A percentile compares a stretch with the other conserved stretches of the same genome.
phyloP scores from a whole-genome alignment of 257 asterid genomes.

The Mentha longifolia region DNA sequence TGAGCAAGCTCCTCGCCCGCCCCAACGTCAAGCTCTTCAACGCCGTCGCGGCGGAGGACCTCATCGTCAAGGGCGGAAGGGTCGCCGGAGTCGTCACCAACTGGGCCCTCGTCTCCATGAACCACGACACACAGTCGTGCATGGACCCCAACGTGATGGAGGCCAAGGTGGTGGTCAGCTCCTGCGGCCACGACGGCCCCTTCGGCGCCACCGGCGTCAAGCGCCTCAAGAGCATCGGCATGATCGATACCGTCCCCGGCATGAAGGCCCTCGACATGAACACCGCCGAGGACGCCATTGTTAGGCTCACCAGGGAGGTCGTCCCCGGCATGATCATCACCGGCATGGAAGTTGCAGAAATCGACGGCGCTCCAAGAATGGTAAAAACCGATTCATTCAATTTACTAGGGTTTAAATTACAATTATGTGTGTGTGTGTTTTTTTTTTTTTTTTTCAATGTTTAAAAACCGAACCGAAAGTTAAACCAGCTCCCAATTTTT shows the following conservation, averaged over 20 bases:
- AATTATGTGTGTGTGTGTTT: too few relatives aligned
- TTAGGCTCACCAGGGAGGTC: slow-evolving; percentile 77
- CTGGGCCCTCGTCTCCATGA: slow-evolving; percentile 91
- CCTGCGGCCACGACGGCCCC: slow-evolving; percentile 97
- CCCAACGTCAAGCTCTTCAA: slow-evolving; percentile 92
- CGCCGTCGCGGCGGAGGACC: slow-evolving; percentile 93
- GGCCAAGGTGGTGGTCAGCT: slow-evolving; percentile 84
- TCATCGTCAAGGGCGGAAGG: slow-evolving; percentile 74
- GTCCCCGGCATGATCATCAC: slow-evolving; percentile 97
- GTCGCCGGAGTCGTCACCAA: slow-evolving; percentile 91
- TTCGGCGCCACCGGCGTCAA: slow-evolving; percentile 96
- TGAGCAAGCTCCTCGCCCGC: slow-evolving; percentile 83
- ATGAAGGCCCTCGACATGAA: slow-evolving; percentile 98
- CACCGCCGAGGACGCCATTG: slow-evolving; percentile 91
- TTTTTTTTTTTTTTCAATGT: too few relatives aligned
- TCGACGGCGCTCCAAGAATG: slow-evolving; percentile 95
- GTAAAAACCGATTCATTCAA: slow-evolving; percentile 35
- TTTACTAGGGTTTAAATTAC: background rate
- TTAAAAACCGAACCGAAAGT: too few relatives aligned
- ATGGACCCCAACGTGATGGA: slow-evolving; percentile 98
- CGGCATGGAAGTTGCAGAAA: slow-evolving; percentile 97
- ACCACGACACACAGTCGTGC: slow-evolving; percentile 92
- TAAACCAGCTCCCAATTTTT: too few relatives aligned
- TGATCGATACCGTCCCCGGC: slow-evolving; percentile 87
- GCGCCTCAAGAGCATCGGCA: slow-evolving; percentile 84